phyloP scores from a whole-genome alignment of 2,329 filamentous ascomycete genomes.

The Monosporascus sp. region DNA sequence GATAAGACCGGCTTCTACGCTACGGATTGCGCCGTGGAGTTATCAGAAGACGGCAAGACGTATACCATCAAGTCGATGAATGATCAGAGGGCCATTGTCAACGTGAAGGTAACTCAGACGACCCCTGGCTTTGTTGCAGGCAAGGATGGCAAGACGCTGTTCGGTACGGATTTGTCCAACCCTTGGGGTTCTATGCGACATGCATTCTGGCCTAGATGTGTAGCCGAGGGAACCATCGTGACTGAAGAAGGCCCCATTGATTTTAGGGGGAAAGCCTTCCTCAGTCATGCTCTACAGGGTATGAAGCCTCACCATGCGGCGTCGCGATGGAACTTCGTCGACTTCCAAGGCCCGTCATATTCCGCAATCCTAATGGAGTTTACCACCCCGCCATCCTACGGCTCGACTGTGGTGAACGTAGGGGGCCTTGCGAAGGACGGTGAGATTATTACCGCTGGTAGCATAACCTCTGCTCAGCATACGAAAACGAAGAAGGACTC shows the following conservation, averaged over 20 bases:
- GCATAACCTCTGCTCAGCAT: conserved; percentile 62
- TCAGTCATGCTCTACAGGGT: conserved; percentile 83
- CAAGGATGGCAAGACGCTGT: conserved; percentile 76
- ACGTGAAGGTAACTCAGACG: conserved; percentile 71
- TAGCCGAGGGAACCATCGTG: conserved; percentile 75
- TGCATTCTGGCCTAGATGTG: conserved; percentile 88
- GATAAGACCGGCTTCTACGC: conserved; percentile 81
- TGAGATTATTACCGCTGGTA: conserved; percentile 70
- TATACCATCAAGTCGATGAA: conserved; percentile 90
- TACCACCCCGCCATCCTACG: conserved; percentile 90
- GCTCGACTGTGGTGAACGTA: conserved; percentile 75
- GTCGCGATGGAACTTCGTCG: conserved; percentile 85
- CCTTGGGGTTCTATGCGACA: conserved; percentile 94
- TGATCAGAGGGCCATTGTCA: conserved; percentile 75
- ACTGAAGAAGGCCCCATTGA: conserved; percentile 78
- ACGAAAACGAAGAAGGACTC: conserved; percentile 64
- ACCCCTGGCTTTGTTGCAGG: conserved; percentile 82
- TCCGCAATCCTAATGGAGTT: conserved; percentile 95
- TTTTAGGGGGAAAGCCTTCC: conserved; percentile 74
- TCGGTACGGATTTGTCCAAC: conserved; percentile 76
- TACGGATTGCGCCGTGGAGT: conserved; percentile 75
- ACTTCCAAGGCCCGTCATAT: conserved; percentile 83
- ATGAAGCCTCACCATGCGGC: conserved; percentile 99
- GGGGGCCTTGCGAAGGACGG: conserved; percentile 77
- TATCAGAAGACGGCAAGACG: conserved; percentile 75